Base-by-base conservation (phyloP, 331 rosid species). In the Prunus yedoensis region DNA sequence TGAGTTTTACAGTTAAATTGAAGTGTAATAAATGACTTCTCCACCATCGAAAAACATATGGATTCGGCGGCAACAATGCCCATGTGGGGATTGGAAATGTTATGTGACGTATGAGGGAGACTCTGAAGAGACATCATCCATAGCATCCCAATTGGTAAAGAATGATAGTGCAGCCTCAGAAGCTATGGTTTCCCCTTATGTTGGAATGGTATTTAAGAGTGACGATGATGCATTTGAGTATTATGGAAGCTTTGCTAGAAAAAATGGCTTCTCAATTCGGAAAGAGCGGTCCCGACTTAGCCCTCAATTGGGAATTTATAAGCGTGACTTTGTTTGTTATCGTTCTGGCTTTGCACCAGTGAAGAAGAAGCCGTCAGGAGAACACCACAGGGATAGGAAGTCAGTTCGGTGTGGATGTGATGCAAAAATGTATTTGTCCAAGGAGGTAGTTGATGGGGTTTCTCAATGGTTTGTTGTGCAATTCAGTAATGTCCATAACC, bases 71-170 rank as follows among this genome's bases (percentile, higher is more conserved):
- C 97, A 90, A 58, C 97, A 90, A 83, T 95, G 97, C 83, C 99
- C 99, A 14, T 95, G 99, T 82, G 96, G 99, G 64, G 99, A 95
- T 88, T 95, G 98, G 99, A 92, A 92, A 64, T 95, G 99, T 77
- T 92, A 85, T 66, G 79, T 92, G 75, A 85, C 96, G 17, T 70
- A 79, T 75, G 97, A 92, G 65, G 87, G 92, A 15, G 96, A 89
- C 65, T 78, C 85, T 47, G 94, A 88, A 32, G 97, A 88, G 84
- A 69, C 86, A 60, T 85, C 86, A 60, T 85, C 86, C 46, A 41
- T 81, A 28, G 88, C 84, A 20, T 79, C 91, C 2, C 91, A 89
- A 73, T 84, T 84, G 69, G 86, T 81, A 63, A 92, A 85, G 72
- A 69, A 79, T 46, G 96, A 88, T 27, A 70, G 71, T 49, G 21